Percentiles rank a stretch among this genome's conserved stretches.
These are phyloP conservation scores for Arachis hypogaea DNA, from an alignment of 306 rosid genomes.

Conservation along the genomic window DNA sequence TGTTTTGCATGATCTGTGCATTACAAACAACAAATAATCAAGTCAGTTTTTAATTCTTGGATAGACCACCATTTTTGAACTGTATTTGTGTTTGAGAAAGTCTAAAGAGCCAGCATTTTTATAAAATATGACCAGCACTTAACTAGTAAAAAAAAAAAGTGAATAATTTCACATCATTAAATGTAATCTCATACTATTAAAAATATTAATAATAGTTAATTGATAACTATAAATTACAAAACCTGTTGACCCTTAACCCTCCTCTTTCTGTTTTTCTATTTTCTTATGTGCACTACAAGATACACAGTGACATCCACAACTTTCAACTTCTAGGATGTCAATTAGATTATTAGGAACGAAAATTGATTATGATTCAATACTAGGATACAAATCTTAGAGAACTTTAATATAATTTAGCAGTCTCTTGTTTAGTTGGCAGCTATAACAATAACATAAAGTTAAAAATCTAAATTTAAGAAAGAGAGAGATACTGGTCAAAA, in stretches of 20 bases:
- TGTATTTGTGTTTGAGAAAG: too few species aligned
- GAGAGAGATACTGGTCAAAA: neutral
- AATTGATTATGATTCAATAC: too few species aligned
- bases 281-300: neutral
- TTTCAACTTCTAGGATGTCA: neutral
- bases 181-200: too few species aligned
- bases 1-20: constrained; percentile 65
- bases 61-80: too few species aligned
- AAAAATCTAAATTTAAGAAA: neutral
- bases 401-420: constrained; percentile 15
- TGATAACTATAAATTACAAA: too few species aligned
- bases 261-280: too few species aligned
- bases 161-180: too few species aligned
- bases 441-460: neutral
- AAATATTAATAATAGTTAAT: too few species aligned
- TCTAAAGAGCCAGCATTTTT: too few species aligned
- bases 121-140: too few species aligned
- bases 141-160: too few species aligned
- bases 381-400: neutral
- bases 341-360: neutral
- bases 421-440: constrained; percentile 3
- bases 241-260: too few species aligned
- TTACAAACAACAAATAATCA: constrained; percentile 7
- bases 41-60: neutral
- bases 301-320: neutral